Base-by-base conservation (phyloP, 2,329 filamentous ascomycete genomes). In the Davidsoniella australis region DNA sequence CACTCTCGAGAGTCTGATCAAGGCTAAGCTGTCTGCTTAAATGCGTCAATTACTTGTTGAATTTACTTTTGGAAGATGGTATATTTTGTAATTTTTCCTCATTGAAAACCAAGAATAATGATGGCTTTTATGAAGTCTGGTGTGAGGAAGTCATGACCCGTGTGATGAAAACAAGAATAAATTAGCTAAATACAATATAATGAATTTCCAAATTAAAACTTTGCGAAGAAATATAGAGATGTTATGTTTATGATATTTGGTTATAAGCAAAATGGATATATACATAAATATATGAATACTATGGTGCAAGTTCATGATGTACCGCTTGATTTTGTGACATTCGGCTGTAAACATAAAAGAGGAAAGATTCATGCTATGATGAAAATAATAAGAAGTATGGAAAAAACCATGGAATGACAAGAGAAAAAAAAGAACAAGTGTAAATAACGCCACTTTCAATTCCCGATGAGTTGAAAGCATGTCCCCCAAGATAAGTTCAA, bases 1-100 rank as follows among this genome's bases (percentile, higher is more conserved):
- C 57, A 94, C 86, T 53, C 80, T 98, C 60, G 96, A 96, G 83
- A 76, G 78, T 56, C 88, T 94, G 62, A 75, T 98, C 63, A 82
- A 82, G 75, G 68, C 78, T 69, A 96, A 95, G 85, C 75, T 96
- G 60, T 49, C 56, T 50, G 64, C 66, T 54, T 70, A 70, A 64
- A 37, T 23, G 20, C 16, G 29, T 24, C 18, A n/a, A 23, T 23
- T 23, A 23, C 20, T 23, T 23, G 5, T 23, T 23, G 20, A 23
- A 39, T 39, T 14, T 7, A 39, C 3, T 12, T 14, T 14, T 39
- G 16, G 37, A 39, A 39, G 4, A 23, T 41, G 29, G 36, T 47
- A 12, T 29, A 17, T 45, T 33, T 26, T 45, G 14, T 16, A 41
- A n/a, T n/a, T 16, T 10, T 48, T 24, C 23, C 4, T 18, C 12